A percentile compares a stretch with the other conserved stretches of the same genome.
Conservation (phyloP, 495 filamentous ascomycete genomes). For the Patellaria atrata region DNA sequence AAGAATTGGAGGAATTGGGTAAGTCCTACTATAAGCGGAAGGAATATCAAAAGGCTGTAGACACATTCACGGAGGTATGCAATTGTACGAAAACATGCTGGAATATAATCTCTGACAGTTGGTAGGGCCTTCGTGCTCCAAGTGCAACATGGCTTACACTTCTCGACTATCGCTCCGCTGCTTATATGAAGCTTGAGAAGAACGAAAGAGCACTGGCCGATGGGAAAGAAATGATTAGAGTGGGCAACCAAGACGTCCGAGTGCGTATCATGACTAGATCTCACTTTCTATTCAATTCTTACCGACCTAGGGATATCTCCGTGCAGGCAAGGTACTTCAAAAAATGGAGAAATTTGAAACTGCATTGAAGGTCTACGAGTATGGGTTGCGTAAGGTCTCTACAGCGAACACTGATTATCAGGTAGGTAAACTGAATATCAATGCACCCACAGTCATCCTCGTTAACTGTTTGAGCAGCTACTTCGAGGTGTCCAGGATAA, state of each 20-base stretch:
- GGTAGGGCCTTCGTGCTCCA: no score
- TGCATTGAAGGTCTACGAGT: constrained; percentile 46
- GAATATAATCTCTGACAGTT: constrained; percentile 19
- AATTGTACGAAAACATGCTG: constrained; percentile 9
- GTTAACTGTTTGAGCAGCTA: constrained; percentile 21
- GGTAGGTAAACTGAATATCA: constrained; percentile 24
- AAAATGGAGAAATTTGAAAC: constrained; percentile 37
- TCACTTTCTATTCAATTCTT: neutral
- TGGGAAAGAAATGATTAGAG: constrained; percentile 43
- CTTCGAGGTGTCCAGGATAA: constrained; percentile 34
- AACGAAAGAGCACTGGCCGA: constrained; percentile 42
- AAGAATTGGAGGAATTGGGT: constrained; percentile 13
- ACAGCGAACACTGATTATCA: constrained; percentile 30
- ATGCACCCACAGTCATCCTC: neutral
- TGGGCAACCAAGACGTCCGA: constrained; percentile 33
- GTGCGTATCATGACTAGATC: constrained; percentile 28
- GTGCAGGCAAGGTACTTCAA: constrained; percentile 46
- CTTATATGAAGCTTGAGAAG: constrained; percentile 41
- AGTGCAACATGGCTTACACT: no score
- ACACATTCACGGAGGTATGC: constrained; percentile 22
- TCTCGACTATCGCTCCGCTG: constrained; percentile 47
- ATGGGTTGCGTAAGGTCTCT: constrained; percentile 38
- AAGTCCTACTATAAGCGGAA: constrained; percentile 20
- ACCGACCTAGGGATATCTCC: constrained; percentile 42
- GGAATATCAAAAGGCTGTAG: constrained; percentile 20